Base-by-base conservation (phyloP, 495 filamentous ascomycete species). In the Tuber umbilicatum region DNA sequence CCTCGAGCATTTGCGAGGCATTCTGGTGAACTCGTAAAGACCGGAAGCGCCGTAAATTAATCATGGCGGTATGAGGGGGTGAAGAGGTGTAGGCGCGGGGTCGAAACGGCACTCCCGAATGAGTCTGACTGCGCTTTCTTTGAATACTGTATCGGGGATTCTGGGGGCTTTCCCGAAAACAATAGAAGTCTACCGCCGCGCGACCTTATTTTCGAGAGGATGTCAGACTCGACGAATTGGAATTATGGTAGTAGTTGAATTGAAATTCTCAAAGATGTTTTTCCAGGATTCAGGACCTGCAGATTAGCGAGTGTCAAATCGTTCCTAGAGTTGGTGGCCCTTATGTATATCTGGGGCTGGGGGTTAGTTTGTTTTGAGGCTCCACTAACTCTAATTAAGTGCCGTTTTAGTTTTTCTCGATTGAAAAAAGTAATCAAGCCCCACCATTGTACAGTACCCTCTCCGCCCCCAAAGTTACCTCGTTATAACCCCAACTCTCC, bases 21-120 rank as follows among this genome's bases (percentile, higher is more conserved):
- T 87, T 88, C 81, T 90, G 87, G 84, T 90, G 88, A 72, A 96
- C 92, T 74, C 90, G 89, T 71, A 91, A 85, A 74, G 93, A 87
- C 78, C 89, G 89, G 83, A 95, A 78, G 41, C 79, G 81, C 37
- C 81, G 81, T 68, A 81, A 40, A 45, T 75, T 71, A 27, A 75
- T 76, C 77, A 80, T 80, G 72, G 67, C 60, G 35, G 31, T 69
- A 3, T 19, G 35, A 40, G 38, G n/a, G 41, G 21, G 16, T 19
- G 69, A 31, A 40, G 69, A 43, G 35, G 69, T 31, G 68, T 6
- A 38, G 17, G 21, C 23, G 50, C 50, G 21, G 39, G 87, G 82
- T 93, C 88, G 84, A 89, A 88, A 81, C 90, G 89, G 79, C 90
- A 89, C 90, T 92, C 47, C 70, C 55, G 37, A 69, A 17, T 31